A percentile compares a stretch with the other conserved stretches of the same genome.
phyloP scores from a whole-genome alignment of 257 asterid species.

The Vinca minor region DNA sequence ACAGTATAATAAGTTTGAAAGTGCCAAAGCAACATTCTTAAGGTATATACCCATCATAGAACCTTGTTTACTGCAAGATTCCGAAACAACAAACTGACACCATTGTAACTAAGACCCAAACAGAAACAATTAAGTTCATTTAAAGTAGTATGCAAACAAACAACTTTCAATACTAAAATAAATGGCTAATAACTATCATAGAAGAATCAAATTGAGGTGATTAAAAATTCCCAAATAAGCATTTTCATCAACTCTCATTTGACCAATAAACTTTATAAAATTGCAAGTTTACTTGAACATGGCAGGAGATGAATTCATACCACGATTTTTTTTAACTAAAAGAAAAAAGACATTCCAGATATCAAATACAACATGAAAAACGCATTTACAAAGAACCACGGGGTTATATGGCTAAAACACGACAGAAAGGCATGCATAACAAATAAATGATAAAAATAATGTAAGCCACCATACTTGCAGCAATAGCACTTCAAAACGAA shows the following conservation, averaged over 20 bases:
- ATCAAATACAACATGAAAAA: too few species aligned
- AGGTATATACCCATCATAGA: background rate
- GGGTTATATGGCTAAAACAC: too few species aligned
- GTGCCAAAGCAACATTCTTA: background rate
- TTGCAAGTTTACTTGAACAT: background rate
- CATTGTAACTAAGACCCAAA: background rate
- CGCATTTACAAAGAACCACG: too few species aligned
- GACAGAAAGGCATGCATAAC: background rate
- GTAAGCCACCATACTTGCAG: background rate
- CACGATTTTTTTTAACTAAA: too few species aligned
- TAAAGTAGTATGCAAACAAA: too few species aligned
- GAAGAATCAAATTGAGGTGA: too few species aligned
- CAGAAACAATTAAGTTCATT: too few species aligned
- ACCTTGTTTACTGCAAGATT: background rate
- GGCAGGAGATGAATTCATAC: background rate
- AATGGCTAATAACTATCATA: too few species aligned
- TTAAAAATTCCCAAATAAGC: background rate
- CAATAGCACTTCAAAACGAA: too few species aligned
- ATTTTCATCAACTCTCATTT: background rate
- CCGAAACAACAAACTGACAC: background rate
- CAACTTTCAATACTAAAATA: too few species aligned
- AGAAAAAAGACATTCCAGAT: too few species aligned
- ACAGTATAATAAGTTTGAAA: background rate
- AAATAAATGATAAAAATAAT: background rate
- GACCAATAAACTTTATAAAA: too few species aligned